These are phyloP conservation scores for Cercospora sesami DNA, from an alignment of 2,329 filamentous ascomycete species.

Conservation along the genomic window DNA sequence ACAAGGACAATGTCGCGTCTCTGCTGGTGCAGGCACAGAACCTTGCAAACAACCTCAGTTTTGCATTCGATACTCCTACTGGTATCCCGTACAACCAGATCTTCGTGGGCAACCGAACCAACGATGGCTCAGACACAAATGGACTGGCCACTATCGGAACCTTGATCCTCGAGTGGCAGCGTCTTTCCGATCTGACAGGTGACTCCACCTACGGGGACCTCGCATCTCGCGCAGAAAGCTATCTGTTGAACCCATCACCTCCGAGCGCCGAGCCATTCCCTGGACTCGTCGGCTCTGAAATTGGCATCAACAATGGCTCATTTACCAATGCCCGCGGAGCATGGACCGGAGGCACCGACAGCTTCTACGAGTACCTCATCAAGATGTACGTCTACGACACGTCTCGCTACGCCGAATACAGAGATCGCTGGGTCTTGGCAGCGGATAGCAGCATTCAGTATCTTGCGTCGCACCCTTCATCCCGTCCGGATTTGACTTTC, in stretches of 20 bases:
- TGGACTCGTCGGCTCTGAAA: slow-evolving; percentile 68
- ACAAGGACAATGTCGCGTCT: slow-evolving; percentile 52
- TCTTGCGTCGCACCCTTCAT: slow-evolving; percentile 66
- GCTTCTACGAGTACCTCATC: slow-evolving; percentile 85
- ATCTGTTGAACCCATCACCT: slow-evolving; percentile 68
- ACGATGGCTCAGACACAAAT: slow-evolving; percentile 58
- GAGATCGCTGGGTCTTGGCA: slow-evolving; percentile 70
- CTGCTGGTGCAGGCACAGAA: slow-evolving; percentile 67
- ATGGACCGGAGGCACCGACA: slow-evolving; percentile 73
- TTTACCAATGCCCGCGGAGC: slow-evolving; percentile 69
- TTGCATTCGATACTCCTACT: slow-evolving; percentile 73
- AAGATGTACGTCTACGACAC: slow-evolving; percentile 87
- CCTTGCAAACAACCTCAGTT: slow-evolving; percentile 71
- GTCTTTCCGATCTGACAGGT: slow-evolving; percentile 72
- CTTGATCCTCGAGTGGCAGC: slow-evolving; percentile 80
- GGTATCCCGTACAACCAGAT: slow-evolving; percentile 74
- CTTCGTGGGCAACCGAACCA: slow-evolving; percentile 53
- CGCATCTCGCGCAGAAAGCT: slow-evolving; percentile 62
- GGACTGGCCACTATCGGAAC: slow-evolving; percentile 76
- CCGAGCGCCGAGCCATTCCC: slow-evolving; percentile 68
- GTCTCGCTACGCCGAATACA: slow-evolving; percentile 62
- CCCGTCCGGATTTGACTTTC: slow-evolving; percentile 71
- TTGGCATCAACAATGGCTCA: slow-evolving; percentile 64
- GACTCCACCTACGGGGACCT: slow-evolving; percentile 66
- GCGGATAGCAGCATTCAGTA: slow-evolving; percentile 73